These are phyloP conservation scores for Roridomyces roridus DNA, from an alignment of 768 basidiomycete genomes.

Conservation along the genomic window DNA sequence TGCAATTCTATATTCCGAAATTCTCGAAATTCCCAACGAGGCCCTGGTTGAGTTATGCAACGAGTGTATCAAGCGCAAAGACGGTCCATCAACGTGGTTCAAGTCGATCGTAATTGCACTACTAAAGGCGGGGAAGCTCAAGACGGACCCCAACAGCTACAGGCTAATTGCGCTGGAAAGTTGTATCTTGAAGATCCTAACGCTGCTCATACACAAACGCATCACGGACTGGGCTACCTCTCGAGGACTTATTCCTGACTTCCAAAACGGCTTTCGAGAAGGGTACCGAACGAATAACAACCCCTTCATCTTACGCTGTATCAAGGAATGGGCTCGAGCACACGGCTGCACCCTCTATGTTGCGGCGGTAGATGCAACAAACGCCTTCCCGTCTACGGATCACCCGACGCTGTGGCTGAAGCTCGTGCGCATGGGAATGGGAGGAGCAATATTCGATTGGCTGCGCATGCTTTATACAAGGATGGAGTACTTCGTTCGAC, in stretches of 20 bases:
- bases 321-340: conserved; percentile 17
- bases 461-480: conserved; percentile 14
- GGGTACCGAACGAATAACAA: conserved; percentile 18
- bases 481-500: conserved; percentile 24
- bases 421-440: conserved; percentile 18
- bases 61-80: background rate
- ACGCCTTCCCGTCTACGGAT: conserved; percentile 33
- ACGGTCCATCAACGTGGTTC: background rate
- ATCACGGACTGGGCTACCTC: conserved; percentile 22
- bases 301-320: conserved; percentile 26
- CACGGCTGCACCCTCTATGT: conserved; percentile 18
- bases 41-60: background rate
- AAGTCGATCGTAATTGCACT: background rate
- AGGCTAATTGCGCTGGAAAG: conserved; percentile 25
- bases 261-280: conserved; percentile 37
- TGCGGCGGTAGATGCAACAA: conserved; percentile 25
- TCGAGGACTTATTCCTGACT: conserved; percentile 25
- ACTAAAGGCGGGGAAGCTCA: conserved; percentile 21
- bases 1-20: no score
- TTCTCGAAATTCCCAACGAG: no score
- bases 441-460: conserved; percentile 26
- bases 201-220: conserved; percentile 20
- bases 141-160: conserved; percentile 21
- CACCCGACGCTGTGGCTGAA: conserved; percentile 28
- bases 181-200: conserved; percentile 27